Conservation (phyloP, 139 green algal genomes). For the Astrephomene gubernaculifera region DNA sequence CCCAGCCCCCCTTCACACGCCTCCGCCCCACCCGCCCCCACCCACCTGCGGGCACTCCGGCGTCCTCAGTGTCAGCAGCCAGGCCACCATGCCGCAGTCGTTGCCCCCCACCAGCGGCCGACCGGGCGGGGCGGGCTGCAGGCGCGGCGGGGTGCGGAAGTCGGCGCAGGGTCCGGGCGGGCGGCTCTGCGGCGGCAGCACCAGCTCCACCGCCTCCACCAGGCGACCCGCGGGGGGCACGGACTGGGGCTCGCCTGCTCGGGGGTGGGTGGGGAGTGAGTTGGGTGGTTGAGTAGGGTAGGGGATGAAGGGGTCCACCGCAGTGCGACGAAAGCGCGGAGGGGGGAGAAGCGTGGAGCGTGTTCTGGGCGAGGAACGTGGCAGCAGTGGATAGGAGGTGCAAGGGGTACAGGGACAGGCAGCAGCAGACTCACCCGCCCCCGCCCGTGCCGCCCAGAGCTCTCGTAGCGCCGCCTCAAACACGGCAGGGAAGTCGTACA, state of each 20-base stretch:
- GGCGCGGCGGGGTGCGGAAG: slow-evolving; percentile 46
- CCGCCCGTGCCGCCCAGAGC: slow-evolving; percentile 77
- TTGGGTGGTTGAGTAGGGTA: background rate
- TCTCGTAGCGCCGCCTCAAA: slow-evolving; percentile 90
- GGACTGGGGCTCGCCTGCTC: slow-evolving; percentile 56
- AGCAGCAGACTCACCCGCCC: slow-evolving; percentile 55
- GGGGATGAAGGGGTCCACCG: background rate
- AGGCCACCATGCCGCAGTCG: slow-evolving; percentile 94
- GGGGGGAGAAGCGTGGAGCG: too few relatives aligned
- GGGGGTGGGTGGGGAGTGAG: background rate
- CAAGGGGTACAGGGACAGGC: too few relatives aligned
- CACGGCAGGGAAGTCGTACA: slow-evolving; percentile 96
- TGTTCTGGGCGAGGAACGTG: too few relatives aligned
- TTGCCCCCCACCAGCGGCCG: slow-evolving; percentile 73
- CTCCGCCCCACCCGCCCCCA: background rate
- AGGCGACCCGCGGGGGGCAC: slow-evolving; percentile 68
- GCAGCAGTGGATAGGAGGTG: too few relatives aligned
- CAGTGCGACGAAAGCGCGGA: too few relatives aligned
- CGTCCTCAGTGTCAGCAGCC: slow-evolving; percentile 87
- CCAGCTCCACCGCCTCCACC: slow-evolving; percentile 82
- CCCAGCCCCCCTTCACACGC: background rate
- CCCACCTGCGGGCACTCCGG: slow-evolving; percentile 90
- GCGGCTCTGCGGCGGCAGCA: slow-evolving; percentile 51
- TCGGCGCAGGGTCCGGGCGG: slow-evolving; percentile 6
- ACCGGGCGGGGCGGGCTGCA: slow-evolving; percentile 49